Conservation (phyloP, 805 yeast genomes). For the Ogataea nitratoaversa region DNA sequence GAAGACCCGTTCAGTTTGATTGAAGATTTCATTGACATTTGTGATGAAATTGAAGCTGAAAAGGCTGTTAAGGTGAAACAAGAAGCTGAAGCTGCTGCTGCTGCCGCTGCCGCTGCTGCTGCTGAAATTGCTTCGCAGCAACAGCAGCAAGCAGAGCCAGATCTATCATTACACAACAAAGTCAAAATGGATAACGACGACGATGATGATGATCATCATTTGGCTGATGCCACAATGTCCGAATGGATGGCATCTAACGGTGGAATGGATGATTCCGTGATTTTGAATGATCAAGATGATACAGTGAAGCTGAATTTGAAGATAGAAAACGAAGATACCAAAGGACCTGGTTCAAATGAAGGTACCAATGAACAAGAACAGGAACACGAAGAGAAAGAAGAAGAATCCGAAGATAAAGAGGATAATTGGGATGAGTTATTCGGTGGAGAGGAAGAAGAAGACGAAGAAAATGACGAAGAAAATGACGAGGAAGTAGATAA, state of each 20-base stretch:
- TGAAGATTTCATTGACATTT: slow-evolving; percentile 25
- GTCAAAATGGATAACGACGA: neutral
- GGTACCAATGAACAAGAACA: neutral
- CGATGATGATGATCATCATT: neutral
- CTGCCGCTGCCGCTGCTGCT: neutral
- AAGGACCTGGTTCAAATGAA: neutral
- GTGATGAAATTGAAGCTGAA: slow-evolving; percentile 12
- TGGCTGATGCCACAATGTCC: neutral
- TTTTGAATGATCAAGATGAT: no score
- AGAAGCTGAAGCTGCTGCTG: neutral
- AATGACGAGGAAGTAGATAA: slow-evolving; percentile 10
- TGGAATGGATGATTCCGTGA: slow-evolving; percentile 1
- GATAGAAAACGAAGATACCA: no score
- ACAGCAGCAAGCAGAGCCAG: neutral
- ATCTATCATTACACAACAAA: neutral
- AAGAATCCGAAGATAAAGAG: slow-evolving; percentile 11
- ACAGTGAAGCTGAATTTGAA: no score
- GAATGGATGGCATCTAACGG: slow-evolving; percentile 4
- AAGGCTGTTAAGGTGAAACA: slow-evolving; percentile 5
- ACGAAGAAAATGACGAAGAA: slow-evolving; percentile 10
- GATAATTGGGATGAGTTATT: slow-evolving; percentile 30
- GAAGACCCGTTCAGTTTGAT: slow-evolving; percentile 26
- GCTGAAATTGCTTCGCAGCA: neutral
- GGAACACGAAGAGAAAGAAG: neutral
- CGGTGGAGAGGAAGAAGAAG: slow-evolving; percentile 20